Evolutionary conservation across 2,329 filamentous ascomycete species (phyloP).

Genomic region (Aspergillus melleus): DNA sequence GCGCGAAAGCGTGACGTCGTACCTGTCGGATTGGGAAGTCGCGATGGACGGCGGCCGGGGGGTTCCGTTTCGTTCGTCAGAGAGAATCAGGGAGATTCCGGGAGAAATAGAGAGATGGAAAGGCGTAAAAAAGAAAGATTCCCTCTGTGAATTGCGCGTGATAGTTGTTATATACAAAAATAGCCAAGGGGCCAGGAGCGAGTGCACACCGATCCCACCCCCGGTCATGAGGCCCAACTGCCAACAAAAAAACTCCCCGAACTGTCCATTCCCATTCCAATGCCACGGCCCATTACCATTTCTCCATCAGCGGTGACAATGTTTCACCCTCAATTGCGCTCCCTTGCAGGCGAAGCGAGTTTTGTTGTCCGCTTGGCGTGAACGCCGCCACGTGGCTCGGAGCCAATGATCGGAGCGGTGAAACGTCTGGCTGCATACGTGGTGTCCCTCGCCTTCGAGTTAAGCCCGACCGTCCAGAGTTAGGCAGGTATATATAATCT

Average conservation of each 20-base stretch:
- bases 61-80: background rate
- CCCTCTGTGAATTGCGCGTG: no score
- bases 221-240: background rate
- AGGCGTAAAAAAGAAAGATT: background rate
- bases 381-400: conserved; percentile 16
- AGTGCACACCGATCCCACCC: background rate
- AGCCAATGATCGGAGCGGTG: conserved; percentile 10
- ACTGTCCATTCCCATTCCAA: background rate
- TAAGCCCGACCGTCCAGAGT: background rate
- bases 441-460: background rate
- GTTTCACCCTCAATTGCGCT: background rate
- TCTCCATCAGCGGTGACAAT: background rate
- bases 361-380: conserved; percentile 13
- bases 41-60: background rate
- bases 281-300: background rate
- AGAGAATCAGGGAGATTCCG: background rate
- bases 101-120: background rate
- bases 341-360: conserved; percentile 3
- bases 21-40: background rate
- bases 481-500: background rate
- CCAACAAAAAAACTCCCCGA: conserved; percentile 4
- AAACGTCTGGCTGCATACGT: conserved; percentile 3
- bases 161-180: background rate
- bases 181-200: background rate
- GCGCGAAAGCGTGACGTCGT: background rate